Evolutionary conservation across 345 rosid genomes (phyloP).

Genomic region (Ceriops tagal): DNA sequence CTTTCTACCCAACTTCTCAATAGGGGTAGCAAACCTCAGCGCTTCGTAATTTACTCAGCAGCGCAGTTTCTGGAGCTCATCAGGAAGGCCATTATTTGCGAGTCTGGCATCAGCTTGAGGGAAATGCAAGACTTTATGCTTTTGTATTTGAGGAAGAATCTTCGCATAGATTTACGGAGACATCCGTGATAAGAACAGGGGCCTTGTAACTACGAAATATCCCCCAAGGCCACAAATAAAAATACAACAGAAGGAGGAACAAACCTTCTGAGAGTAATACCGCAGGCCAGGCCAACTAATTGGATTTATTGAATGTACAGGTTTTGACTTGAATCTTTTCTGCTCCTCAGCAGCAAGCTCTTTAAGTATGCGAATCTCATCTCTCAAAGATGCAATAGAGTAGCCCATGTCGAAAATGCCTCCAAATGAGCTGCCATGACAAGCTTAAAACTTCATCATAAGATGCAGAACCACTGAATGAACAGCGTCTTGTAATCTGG

Average conservation of each 20-base stretch:
- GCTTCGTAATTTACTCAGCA: slow-evolving; percentile 8
- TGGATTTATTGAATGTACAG: too few relatives aligned
- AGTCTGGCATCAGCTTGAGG: slow-evolving; percentile 1
- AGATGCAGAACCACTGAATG: too few relatives aligned
- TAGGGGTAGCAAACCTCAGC: slow-evolving; percentile 2
- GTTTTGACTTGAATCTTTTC: too few relatives aligned
- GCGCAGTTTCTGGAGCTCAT: slow-evolving; percentile 13
- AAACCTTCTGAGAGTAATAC: slow-evolving; percentile 3
- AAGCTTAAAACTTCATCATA: too few relatives aligned
- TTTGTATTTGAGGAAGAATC: slow-evolving; percentile 1
- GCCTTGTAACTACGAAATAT: too few relatives aligned
- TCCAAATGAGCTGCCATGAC: slow-evolving; percentile 1
- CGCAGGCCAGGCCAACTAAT: neutral
- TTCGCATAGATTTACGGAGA: neutral
- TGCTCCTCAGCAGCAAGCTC: slow-evolving; percentile 2
- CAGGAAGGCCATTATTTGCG: slow-evolving; percentile 11
- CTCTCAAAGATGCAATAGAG: neutral
- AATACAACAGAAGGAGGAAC: neutral
- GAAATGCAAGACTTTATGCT: slow-evolving; percentile 3
- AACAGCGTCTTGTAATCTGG: too few relatives aligned
- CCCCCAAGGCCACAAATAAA: too few relatives aligned
- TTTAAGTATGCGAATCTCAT: neutral
- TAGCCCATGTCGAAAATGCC: slow-evolving; percentile 3
- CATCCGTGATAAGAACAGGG: too few relatives aligned
- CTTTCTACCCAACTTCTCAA: slow-evolving; percentile 10